Evolutionary conservation across 2,329 filamentous ascomycete genomes (phyloP).

Genomic region (Hawksworthiomyces lignivorus): DNA sequence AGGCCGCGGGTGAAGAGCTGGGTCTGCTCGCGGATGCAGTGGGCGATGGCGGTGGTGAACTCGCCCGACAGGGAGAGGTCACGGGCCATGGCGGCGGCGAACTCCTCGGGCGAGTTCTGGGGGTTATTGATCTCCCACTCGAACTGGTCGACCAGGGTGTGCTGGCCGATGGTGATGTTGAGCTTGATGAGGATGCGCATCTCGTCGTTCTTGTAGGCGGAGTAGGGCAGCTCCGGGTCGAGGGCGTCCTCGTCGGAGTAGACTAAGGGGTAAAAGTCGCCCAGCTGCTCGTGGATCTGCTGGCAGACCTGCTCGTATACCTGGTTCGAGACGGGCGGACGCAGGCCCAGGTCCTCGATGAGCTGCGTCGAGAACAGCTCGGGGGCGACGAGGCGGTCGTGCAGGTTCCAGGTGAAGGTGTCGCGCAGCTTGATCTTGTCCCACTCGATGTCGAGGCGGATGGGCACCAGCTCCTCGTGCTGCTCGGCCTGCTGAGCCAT

Average conservation of each 20-base stretch:
- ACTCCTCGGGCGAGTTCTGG: conserved; percentile 87
- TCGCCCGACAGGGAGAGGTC: conserved; percentile 90
- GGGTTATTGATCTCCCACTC: conserved; percentile 99
- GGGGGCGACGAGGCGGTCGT: conserved; percentile 73
- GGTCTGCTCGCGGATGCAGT: conserved; percentile 92
- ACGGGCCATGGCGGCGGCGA: conserved; percentile 79
- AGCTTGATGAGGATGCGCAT: conserved; percentile 95
- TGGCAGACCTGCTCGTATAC: conserved; percentile 52
- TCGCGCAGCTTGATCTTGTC: conserved; percentile 94
- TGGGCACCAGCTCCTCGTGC: conserved; percentile 82
- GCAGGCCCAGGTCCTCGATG: conserved; percentile 81
- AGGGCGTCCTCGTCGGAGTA: conserved; percentile 84
- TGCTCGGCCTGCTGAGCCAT: conserved; percentile 81
- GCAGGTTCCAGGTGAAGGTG: conserved; percentile 97
- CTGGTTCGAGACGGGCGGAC: conserved; percentile 60
- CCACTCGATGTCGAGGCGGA: conserved; percentile 88
- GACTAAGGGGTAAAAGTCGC: conserved; percentile 88
- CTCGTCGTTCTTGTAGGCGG: conserved; percentile 96
- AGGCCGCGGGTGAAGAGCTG: conserved; percentile 91
- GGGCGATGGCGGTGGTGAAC: conserved; percentile 94
- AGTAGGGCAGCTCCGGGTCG: conserved; percentile 83
- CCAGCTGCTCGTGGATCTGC: conserved; percentile 81
- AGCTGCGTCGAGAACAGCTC: conserved; percentile 83
- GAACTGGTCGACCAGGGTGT: conserved; percentile 92
- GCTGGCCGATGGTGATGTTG: conserved; percentile 93